A percentile compares a stretch with the other conserved stretches of the same genome.
These are phyloP conservation scores for Amphirosellinia nigrospora DNA, from an alignment of 495 filamentous ascomycete genomes.

Conservation along the genomic window DNA sequence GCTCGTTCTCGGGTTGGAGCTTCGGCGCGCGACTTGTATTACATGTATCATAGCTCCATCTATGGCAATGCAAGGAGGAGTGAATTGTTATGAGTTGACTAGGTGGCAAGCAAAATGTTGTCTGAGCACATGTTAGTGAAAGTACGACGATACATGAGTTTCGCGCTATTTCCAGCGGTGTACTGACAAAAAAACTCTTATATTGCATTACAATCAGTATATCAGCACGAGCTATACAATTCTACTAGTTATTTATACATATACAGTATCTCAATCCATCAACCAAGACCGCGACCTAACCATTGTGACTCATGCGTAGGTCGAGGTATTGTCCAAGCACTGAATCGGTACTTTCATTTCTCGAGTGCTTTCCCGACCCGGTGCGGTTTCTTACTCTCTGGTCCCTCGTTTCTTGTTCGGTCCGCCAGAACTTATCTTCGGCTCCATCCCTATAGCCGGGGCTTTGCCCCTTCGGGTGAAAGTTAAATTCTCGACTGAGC, in stretches of 20 bases:
- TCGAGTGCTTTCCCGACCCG: slow-evolving; percentile 15
- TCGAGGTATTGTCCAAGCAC: slow-evolving; percentile 27
- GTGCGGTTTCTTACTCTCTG: not conserved
- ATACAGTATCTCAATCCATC: not conserved
- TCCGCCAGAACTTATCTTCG: slow-evolving; percentile 13
- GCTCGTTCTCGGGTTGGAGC: no score
- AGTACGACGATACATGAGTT: not conserved
- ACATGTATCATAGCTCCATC: not conserved
- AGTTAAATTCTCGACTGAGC: slow-evolving; percentile 22
- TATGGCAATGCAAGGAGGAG: not conserved
- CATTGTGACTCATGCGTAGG: slow-evolving; percentile 19
- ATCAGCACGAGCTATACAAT: slow-evolving; percentile 4
- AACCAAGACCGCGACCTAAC: not conserved
- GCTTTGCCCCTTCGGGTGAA: not conserved
- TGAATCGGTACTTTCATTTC: slow-evolving; percentile 21
- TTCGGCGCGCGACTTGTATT: no score
- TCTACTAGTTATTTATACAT: not conserved
- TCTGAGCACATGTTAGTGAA: not conserved
- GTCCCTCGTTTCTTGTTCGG: not conserved
- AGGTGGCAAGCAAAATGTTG: not conserved
- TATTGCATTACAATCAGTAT: not conserved
- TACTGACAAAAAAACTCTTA: not conserved
- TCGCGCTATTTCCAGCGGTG: not conserved
- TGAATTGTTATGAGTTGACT: not conserved
- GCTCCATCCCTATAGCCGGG: not conserved